A percentile compares a stretch with the other conserved stretches of the same genome.
Conservation (phyloP, 2,329 filamentous ascomycete species). For the Aspergillus fijiensis region DNA sequence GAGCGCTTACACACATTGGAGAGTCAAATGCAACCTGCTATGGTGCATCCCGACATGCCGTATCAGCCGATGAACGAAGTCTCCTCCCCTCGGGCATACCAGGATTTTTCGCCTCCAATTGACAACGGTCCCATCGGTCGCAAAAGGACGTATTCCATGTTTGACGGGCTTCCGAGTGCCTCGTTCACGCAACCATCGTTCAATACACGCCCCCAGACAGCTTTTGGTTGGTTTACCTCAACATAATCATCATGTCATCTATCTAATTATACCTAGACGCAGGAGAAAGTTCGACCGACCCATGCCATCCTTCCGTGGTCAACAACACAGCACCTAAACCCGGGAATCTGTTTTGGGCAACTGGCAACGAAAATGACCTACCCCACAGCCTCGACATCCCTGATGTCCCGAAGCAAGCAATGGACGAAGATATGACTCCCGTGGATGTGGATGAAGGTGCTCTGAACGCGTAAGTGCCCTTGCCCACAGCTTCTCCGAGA, state of each 20-base stretch:
- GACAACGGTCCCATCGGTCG: conserved; percentile 42
- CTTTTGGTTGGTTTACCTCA: conserved; percentile 30
- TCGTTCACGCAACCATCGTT: conserved; percentile 44
- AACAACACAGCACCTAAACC: conserved; percentile 33
- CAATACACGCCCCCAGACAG: conserved; percentile 35
- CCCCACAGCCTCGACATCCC: conserved; percentile 34
- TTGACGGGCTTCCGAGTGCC: conserved; percentile 45
- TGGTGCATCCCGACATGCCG: conserved; percentile 41
- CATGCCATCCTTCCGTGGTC: conserved; percentile 40
- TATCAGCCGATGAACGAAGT: conserved; percentile 46
- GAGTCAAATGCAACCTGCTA: conserved; percentile 61
- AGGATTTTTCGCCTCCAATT: conserved; percentile 55
- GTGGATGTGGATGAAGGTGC: conserved; percentile 41
- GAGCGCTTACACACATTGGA: conserved; percentile 82
- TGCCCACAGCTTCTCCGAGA: neutral
- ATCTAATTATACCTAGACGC: conserved; percentile 21
- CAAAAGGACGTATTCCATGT: conserved; percentile 53
- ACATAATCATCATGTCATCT: neutral
- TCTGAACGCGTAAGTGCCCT: conserved; percentile 38
- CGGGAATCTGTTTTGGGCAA: conserved; percentile 42
- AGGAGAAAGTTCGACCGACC: conserved; percentile 32
- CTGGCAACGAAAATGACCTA: conserved; percentile 32
- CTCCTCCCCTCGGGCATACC: conserved; percentile 46
- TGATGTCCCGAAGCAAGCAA: conserved; percentile 32
- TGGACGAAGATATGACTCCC: conserved; percentile 36